Percentiles rank a stretch among this genome's conserved stretches.
These are phyloP conservation scores for Anastatica hierochuntica DNA, from an alignment of 345 rosid genomes.

Conservation along the genomic window DNA sequence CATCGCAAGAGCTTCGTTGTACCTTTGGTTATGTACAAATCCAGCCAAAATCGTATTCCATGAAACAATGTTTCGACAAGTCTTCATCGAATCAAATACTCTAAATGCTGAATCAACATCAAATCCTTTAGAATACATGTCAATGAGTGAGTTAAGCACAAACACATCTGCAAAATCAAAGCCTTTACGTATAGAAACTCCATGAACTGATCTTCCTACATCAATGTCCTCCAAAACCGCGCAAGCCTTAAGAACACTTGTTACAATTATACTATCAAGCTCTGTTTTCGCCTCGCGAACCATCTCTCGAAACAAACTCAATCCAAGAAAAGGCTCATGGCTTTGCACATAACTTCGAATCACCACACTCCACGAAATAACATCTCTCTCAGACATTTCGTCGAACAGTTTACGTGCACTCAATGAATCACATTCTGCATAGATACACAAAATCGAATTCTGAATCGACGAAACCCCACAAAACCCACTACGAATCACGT, in stretches of 20 bases:
- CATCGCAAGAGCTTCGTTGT: conserved; percentile 35
- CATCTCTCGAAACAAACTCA: conserved; percentile 47
- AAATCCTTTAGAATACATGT: conserved; percentile 49
- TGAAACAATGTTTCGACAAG: conserved; percentile 37
- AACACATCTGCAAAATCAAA: conserved; percentile 36
- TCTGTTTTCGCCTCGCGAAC: conserved; percentile 21
- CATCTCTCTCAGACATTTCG: conserved; percentile 57
- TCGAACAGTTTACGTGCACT: conserved; percentile 50
- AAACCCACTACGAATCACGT: conserved; percentile 41
- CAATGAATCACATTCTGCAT: conserved; percentile 23
- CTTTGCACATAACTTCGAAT: conserved; percentile 42
- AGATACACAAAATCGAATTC: conserved; percentile 40
- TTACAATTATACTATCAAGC: conserved; percentile 41
- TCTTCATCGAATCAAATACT: conserved; percentile 38
- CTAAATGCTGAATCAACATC: conserved; percentile 38
- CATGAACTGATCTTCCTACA: conserved; percentile 47
- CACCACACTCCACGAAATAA: conserved; percentile 59
- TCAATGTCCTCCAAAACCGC: conserved; percentile 21
- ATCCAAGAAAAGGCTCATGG: conserved; percentile 31
- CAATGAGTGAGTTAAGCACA: conserved; percentile 50
- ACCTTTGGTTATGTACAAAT: conserved; percentile 36
- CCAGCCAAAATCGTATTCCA: conserved; percentile 68
- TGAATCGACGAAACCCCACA: conserved; percentile 34
- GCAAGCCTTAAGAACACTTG: conserved; percentile 57
- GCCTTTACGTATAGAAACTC: conserved; percentile 36